These are phyloP conservation scores for Ceratorhiza oryzae-sativae DNA, from an alignment of 1,284 basidiomycete genomes.

Conservation along the genomic window DNA sequence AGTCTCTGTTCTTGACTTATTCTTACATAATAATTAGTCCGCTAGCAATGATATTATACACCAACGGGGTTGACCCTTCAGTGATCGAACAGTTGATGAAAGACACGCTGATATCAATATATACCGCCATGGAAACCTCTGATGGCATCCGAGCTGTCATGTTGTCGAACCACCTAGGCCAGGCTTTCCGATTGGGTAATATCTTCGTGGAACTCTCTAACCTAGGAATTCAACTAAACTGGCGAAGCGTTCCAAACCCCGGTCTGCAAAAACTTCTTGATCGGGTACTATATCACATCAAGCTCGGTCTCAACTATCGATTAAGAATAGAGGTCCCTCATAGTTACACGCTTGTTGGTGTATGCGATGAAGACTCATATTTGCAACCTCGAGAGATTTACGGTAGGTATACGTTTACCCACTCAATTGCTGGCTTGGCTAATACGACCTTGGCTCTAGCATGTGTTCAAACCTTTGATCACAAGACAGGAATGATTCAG, in stretches of 20 bases:
- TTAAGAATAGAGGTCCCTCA: constrained; percentile 36
- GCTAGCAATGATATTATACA: constrained; percentile 18
- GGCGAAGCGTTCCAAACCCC: constrained; percentile 62
- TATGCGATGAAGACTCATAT: constrained; percentile 74
- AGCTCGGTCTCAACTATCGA: constrained; percentile 37
- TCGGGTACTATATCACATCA: constrained; percentile 35
- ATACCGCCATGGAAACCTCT: constrained; percentile 47
- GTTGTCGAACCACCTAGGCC: constrained; percentile 57
- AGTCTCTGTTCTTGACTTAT: not conserved
- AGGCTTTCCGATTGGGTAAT: constrained; percentile 57
- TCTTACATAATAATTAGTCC: constrained; percentile 27
- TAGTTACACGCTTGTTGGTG: constrained; percentile 40
- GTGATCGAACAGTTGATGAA: constrained; percentile 51
- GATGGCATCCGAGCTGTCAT: constrained; percentile 52
- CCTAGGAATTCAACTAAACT: constrained; percentile 58
- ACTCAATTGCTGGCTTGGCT: not conserved
- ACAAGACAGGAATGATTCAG: constrained; percentile 21
- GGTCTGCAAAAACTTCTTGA: constrained; percentile 17
- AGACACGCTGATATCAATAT: constrained; percentile 56
- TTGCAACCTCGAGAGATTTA: constrained; percentile 68
- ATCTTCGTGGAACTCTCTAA: constrained; percentile 61
- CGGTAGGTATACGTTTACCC: constrained; percentile 54
- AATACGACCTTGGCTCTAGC: constrained; percentile 25
- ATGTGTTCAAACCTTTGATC: constrained; percentile 38
- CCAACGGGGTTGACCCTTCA: not conserved